Evolutionary conservation across 331 rosid genomes (phyloP).

Genomic region (Ulmus americana): DNA sequence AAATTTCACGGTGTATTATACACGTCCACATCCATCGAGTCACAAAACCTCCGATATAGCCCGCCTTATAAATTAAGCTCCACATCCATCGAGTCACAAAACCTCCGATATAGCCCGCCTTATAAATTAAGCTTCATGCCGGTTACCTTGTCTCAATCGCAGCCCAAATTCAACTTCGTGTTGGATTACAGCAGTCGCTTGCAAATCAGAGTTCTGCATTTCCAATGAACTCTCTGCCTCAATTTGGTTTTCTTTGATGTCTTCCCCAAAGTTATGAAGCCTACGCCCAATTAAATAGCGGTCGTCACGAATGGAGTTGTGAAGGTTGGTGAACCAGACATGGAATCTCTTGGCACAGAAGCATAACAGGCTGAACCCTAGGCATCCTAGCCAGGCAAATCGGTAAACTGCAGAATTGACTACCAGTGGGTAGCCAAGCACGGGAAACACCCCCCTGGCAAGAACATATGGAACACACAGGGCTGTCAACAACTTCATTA

Average conservation of each 20-base stretch:
- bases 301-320: slow-evolving; percentile 91
- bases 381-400: slow-evolving; percentile 98
- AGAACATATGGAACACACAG: slow-evolving; percentile 85
- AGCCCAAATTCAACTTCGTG: slow-evolving; percentile 35
- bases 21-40: slow-evolving; percentile 11
- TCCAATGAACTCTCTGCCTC: slow-evolving; percentile 18
- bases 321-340: slow-evolving; percentile 97
- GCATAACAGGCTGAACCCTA: slow-evolving; percentile 66
- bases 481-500: slow-evolving; percentile 88
- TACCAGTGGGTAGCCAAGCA: slow-evolving; percentile 83
- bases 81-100: slow-evolving; percentile 19
- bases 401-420: slow-evolving; percentile 95
- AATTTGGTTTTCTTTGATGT: slow-evolving; percentile 24
- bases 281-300: slow-evolving; percentile 88
- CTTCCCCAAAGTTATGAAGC: slow-evolving; percentile 87
- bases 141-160: slow-evolving; percentile 34
- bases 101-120: not conserved
- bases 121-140: slow-evolving; percentile 11
- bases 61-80: not conserved
- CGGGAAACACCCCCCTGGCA: slow-evolving; percentile 91
- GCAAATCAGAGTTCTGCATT: slow-evolving; percentile 14
- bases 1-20: not conserved
- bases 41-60: slow-evolving; percentile 1
- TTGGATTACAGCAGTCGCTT: slow-evolving; percentile 11
- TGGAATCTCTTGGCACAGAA: slow-evolving; percentile 94